A percentile compares a stretch with the other conserved stretches of the same genome.
phyloP scores from a whole-genome alignment of 164 flowering plant species.

The Chloranthus sessilifolius region DNA sequence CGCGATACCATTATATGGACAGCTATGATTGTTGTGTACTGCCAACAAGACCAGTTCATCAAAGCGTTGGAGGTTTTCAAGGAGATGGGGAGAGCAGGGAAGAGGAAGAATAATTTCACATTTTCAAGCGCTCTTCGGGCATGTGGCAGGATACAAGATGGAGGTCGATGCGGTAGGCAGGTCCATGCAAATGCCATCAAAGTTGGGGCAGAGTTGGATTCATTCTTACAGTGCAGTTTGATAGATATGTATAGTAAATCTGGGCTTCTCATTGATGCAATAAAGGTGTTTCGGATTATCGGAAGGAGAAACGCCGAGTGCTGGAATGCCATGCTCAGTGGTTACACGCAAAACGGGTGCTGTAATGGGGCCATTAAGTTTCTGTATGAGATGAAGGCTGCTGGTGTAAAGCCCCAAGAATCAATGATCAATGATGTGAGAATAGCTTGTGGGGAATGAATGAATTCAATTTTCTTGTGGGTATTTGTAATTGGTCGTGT shows the following conservation, averaged over 20 bases:
- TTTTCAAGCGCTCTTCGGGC: conserved; percentile 51
- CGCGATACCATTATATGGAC: conserved; percentile 52
- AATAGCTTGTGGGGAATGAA: conserved; percentile 8
- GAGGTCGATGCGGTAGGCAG: conserved; percentile 36
- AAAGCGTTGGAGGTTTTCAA: conserved; percentile 33
- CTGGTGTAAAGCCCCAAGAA: conserved; percentile 35
- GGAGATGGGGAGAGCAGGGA: conserved; percentile 49
- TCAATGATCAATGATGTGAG: conserved; percentile 17
- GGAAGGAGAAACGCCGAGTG: conserved; percentile 26
- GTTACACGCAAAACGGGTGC: conserved; percentile 29
- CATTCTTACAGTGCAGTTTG: conserved; percentile 45
- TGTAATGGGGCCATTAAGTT: conserved; percentile 40
- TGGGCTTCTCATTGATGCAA: conserved; percentile 44
- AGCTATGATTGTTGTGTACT: conserved; percentile 31
- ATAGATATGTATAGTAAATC: conserved; percentile 58
- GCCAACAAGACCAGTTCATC: conserved; percentile 25
- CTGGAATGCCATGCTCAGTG: conserved; percentile 57
- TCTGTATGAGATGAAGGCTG: conserved; percentile 51
- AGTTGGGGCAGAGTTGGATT: conserved; percentile 35
- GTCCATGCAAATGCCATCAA: conserved; percentile 56
- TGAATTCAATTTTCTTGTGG: too few relatives aligned
- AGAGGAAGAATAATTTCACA: conserved; percentile 36
- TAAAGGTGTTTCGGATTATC: conserved; percentile 27
- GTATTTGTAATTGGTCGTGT: too few relatives aligned
- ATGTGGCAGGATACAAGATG: conserved; percentile 36